These are phyloP conservation scores for Diaporthe sp. DNA, from an alignment of 2,329 filamentous ascomycete species.

Conservation along the genomic window DNA sequence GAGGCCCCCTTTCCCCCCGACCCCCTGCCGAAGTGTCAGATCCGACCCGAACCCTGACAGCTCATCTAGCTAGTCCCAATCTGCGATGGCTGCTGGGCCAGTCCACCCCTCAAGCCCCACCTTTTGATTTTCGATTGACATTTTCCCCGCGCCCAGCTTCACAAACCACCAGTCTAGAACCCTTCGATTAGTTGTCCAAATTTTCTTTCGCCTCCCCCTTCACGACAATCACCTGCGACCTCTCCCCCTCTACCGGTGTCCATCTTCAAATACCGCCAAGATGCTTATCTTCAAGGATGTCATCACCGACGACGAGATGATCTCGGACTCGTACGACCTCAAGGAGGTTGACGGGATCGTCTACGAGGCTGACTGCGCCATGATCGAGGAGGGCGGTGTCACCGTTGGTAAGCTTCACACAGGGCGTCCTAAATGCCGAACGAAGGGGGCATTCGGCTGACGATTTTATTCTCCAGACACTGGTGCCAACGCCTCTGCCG, in stretches of 20 bases:
- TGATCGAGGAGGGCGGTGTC: conserved; percentile 85
- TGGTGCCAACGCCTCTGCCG: conserved; percentile 97
- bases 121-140: conserved; percentile 39
- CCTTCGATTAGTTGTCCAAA: conserved; percentile 34
- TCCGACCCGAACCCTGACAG: conserved; percentile 17
- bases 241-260: conserved; percentile 36
- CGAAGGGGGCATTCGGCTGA: neutral
- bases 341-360: conserved; percentile 84
- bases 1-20: neutral
- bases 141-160: conserved; percentile 41
- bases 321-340: conserved; percentile 93
- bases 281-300: conserved; percentile 88
- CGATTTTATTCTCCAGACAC: conserved; percentile 69
- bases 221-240: conserved; percentile 31
- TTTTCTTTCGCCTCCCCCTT: conserved; percentile 30
- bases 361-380: conserved; percentile 93
- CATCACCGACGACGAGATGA: conserved; percentile 91
- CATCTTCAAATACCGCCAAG: conserved; percentile 59
- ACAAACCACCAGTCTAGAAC: conserved; percentile 33
- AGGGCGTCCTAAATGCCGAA: neutral
- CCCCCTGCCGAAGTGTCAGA: neutral
- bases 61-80: conserved; percentile 30
- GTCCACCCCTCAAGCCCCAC: conserved; percentile 31
- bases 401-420: conserved; percentile 73
- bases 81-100: conserved; percentile 17